Evolutionary conservation across 192 early-diverging fungal genomes (phyloP).

Genomic region (Gaertneriomyces semiglobifer): DNA sequence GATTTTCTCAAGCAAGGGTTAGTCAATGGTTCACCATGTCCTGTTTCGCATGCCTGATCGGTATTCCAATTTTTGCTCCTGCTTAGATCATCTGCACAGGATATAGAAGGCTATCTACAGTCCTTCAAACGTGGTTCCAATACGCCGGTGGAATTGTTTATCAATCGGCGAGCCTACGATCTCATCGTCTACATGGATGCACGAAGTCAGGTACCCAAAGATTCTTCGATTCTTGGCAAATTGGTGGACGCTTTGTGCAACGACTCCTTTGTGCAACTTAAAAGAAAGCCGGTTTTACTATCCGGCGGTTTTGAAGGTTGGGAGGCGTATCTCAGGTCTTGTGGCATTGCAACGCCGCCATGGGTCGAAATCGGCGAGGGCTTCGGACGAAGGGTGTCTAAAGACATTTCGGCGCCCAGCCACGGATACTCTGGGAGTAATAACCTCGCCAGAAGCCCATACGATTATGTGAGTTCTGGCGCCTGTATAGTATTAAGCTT

Average conservation of each 20-base stretch:
- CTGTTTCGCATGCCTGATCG: no score
- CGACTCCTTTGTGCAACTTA: constrained; percentile 52
- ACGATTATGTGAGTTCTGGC: constrained; percentile 22
- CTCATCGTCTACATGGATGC: constrained; percentile 72
- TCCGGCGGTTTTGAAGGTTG: constrained; percentile 80
- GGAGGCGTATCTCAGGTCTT: constrained; percentile 49
- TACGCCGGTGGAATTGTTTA: constrained; percentile 50
- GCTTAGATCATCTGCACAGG: neutral
- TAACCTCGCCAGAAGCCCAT: constrained; percentile 22
- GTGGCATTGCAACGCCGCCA: constrained; percentile 36
- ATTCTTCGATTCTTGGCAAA: constrained; percentile 15
- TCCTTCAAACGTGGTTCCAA: constrained; percentile 41
- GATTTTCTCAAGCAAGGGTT: constrained; percentile 31
- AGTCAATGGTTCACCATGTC: no score
- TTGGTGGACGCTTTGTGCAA: constrained; percentile 61
- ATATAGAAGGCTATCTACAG: constrained; percentile 23
- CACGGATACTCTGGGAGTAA: constrained; percentile 11
- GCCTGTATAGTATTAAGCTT: no score
- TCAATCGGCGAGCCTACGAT: constrained; percentile 61
- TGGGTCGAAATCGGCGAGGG: constrained; percentile 49
- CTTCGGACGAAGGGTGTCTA: constrained; percentile 1
- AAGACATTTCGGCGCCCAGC: constrained; percentile 2
- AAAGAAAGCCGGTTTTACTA: constrained; percentile 63
- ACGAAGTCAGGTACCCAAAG: constrained; percentile 41
- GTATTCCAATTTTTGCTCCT: neutral